Evolutionary conservation across 1,139 yeast genomes (phyloP), one percentile per base, ranked within the genome.

Genomic region (Waltiozyma solani): DNA sequence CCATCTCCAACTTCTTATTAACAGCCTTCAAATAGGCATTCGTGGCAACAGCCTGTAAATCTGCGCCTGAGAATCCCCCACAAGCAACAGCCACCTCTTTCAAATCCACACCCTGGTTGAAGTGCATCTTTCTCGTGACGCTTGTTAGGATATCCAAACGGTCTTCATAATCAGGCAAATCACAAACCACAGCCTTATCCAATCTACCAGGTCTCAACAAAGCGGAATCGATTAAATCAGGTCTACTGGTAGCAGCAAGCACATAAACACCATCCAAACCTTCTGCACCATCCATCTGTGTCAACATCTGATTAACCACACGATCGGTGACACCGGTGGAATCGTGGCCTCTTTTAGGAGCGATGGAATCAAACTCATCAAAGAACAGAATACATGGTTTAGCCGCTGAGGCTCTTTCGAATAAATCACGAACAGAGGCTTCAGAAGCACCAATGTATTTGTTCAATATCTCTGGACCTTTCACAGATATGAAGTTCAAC

Each of bases 11-110:
- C 42, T 71, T 75, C 34, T 80, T 79, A 57, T 91, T 97, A 17
- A 91, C 94, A 9, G 95, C 95, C 47, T 80, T 82, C 55, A 91
- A 68, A 54, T 89, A 87, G 0, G 97, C 96, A 60, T 87, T 91
- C 59, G 87, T 89, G 34, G 89, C 80, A 37, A 91, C 64, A 0
- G 96, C 96, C 60, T 89, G 97, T 58, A 91, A 65, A 61, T 91
- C 98, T 1, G 98, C 98, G 34, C 98, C 98, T 0, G 96, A 86
- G 52, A 95, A 87, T 0, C 97, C 97, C 0, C 82, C 91, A 0
- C 96, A 83, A 14, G 58, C 50, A 2, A 45, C 53, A 0, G 89
- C 85, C n/a, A 84, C 62, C n/a, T 56, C 57, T 5, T 65, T 62
- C n/a, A 80, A 63, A 44, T 60, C 64, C 2, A 73, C 71, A 31